Evolutionary conservation across 108 stramenopile species (phyloP), one percentile per base, ranked within the genome.

Genomic region (Seminavis robusta): DNA sequence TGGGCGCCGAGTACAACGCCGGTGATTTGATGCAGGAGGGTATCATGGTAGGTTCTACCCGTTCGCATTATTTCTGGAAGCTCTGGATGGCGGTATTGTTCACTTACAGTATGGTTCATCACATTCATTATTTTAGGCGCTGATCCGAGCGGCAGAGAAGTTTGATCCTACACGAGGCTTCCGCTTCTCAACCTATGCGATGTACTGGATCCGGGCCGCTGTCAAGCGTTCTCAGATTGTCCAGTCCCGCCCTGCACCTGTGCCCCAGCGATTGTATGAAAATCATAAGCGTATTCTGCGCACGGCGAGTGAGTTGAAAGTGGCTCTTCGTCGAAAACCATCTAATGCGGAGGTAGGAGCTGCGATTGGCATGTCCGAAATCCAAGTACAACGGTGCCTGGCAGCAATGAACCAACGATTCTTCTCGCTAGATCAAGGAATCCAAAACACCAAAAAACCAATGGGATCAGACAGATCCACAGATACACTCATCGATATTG

Each of bases 181-280:
- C 48, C 86, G 90, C 28, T 96, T 98, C 63, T 88, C 88, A 33
- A 98, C 97, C 24, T 98, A 98, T 75, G 95, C 95, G 28, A 92
- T 94, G 81, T 98, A 95, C 67, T 98, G 97, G 97, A 92, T 98
- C 16, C 74, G 95, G 48, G 82, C 95, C 32, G 79, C 95, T 8
- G 73, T 98, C 15, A 91, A 94, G 62, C 69, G 86, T 36, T 76
- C 72, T 26, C 92, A 93, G 61, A 65, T 84, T 19, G 54, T 62
- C 36, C 92, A 93, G 65, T 84, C 85, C 7, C 63, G 84, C 13
- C 71, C 81, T 15, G 65, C 89, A 31, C 56, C 59, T 13, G 79
- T 93, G 0, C 92, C 92, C 1, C 86, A 84, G 41, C 77, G 88
- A 20, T 54, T 93, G n/a, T 73, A 88, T 49, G 86, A 85, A 59